Evolutionary conservation across 768 basidiomycete species (phyloP).

Genomic region (Kwoniella bestiolae): DNA sequence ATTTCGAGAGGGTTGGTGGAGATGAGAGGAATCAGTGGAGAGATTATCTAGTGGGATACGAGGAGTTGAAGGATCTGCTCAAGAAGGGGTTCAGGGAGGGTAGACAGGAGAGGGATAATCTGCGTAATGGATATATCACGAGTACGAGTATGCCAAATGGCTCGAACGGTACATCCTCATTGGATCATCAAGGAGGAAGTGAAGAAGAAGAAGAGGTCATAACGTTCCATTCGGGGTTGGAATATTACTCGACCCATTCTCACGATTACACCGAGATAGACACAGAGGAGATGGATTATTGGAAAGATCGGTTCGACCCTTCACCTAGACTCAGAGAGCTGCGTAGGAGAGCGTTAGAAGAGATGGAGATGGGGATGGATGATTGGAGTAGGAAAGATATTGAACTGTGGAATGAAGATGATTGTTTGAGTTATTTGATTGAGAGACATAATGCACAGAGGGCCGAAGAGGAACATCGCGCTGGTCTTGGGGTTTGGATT

Average conservation of each 20-base stretch:
- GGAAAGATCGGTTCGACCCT: slow-evolving; percentile 1
- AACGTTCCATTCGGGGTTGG: slow-evolving; percentile 4
- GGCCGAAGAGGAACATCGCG: neutral
- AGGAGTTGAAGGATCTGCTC: slow-evolving; percentile 7
- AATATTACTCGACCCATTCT: slow-evolving; percentile 1
- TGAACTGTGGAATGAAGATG: neutral
- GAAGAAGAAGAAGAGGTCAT: neutral
- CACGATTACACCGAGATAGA: neutral
- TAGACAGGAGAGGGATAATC: neutral
- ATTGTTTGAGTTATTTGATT: neutral
- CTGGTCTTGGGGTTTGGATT: neutral
- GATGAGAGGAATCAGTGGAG: neutral
- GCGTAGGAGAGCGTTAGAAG: slow-evolving; percentile 5
- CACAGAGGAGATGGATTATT: neutral
- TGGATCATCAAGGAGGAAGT: no score
- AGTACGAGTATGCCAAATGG: no score
- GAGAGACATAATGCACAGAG: neutral
- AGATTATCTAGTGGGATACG: neutral
- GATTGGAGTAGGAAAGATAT: neutral
- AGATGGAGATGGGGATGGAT: neutral
- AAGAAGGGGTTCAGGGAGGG: neutral
- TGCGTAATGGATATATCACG: no score
- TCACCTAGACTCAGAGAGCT: neutral
- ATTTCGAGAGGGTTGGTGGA: slow-evolving; percentile 9
- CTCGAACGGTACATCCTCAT: no score